Evolutionary conservation across 2,329 filamentous ascomycete species (phyloP).

Genomic region (Chrysosporium keratinophilum): DNA sequence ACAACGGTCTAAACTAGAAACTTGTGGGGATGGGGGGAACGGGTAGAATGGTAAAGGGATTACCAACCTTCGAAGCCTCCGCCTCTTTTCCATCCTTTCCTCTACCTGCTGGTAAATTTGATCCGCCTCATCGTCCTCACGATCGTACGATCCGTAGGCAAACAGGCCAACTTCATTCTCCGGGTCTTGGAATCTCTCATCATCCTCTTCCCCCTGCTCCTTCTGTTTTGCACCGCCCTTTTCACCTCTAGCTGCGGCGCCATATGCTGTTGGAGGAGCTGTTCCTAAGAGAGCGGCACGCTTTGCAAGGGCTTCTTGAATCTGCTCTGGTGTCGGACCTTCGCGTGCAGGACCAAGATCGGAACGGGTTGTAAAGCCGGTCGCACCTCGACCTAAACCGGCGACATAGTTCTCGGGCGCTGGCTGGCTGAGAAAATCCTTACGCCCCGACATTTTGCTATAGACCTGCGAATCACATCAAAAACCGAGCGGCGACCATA

Average conservation of each 20-base stretch:
- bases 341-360: conserved; percentile 91
- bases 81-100: conserved; percentile 87
- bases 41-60: conserved; percentile 18
- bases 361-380: conserved; percentile 93
- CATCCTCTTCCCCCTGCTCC: conserved; percentile 62
- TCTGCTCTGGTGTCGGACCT: conserved; percentile 93
- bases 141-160: conserved; percentile 88
- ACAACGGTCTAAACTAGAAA: conserved; percentile 43
- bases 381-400: conserved; percentile 92
- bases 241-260: conserved; percentile 52
- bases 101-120: conserved; percentile 92
- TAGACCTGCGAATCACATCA: background rate
- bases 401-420: conserved; percentile 85
- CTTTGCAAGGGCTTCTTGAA: conserved; percentile 94
- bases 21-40: conserved; percentile 17
- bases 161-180: conserved; percentile 96
- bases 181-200: conserved; percentile 83
- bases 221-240: conserved; percentile 50
- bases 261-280: conserved; percentile 62
- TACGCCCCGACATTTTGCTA: conserved; percentile 48
- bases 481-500: background rate
- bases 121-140: conserved; percentile 96
- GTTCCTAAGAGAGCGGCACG: conserved; percentile 72
- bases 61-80: conserved; percentile 78
- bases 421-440: conserved; percentile 82